phyloP scores from a whole-genome alignment of 257 asterid genomes.

The Solanum commersonii region DNA sequence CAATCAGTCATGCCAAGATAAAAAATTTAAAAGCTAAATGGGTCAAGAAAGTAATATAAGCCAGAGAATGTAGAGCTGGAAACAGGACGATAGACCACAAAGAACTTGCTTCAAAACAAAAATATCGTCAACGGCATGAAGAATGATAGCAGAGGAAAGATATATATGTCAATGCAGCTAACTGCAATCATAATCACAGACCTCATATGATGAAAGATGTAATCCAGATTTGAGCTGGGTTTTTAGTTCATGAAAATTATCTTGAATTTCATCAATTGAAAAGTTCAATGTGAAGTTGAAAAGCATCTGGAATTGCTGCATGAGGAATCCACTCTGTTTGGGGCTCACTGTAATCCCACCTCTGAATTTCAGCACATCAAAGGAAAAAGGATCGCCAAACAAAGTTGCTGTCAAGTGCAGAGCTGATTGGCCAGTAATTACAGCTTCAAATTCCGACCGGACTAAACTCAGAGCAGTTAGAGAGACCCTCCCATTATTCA shows the following conservation, averaged over 20 bases:
- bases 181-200: slow-evolving; percentile 11
- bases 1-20: background rate
- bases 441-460: slow-evolving; percentile 18
- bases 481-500: slow-evolving; percentile 5
- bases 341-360: slow-evolving; percentile 90
- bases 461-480: slow-evolving; percentile 21
- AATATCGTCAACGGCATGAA: background rate
- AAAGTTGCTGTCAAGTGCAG: slow-evolving; percentile 47
- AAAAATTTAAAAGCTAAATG: background rate
- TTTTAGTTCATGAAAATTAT: slow-evolving; percentile 57
- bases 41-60: background rate
- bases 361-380: slow-evolving; percentile 72
- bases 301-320: slow-evolving; percentile 62
- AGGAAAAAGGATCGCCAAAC: slow-evolving; percentile 71
- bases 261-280: slow-evolving; percentile 58
- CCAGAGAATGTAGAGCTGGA: background rate
- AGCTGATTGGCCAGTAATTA: slow-evolving; percentile 19
- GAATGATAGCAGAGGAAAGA: background rate
- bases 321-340: slow-evolving; percentile 66
- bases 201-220: slow-evolving; percentile 76
- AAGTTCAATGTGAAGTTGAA: slow-evolving; percentile 95
- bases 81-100: background rate
- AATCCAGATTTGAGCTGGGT: slow-evolving; percentile 71
- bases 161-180: background rate
- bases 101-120: background rate